Conservation (phyloP, 371 early-diverging fungal genomes). For the Gilbertella persicaria region DNA sequence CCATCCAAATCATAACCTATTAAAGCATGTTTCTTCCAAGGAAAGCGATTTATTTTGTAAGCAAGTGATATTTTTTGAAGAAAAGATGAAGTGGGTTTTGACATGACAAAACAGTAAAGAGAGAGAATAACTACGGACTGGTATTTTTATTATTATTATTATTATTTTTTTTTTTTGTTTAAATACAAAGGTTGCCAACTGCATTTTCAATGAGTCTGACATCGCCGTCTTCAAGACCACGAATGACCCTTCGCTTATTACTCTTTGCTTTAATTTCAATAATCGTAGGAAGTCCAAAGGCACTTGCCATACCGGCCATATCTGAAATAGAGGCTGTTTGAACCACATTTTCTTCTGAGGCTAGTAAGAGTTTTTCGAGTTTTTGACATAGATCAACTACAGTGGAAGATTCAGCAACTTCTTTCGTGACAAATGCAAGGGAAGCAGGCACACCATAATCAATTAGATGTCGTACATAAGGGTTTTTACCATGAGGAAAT, state of each 20-base stretch:
- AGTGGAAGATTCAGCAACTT: neutral
- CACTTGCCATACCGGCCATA: constrained; percentile 18
- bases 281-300: constrained; percentile 32
- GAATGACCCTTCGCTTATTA: constrained; percentile 44
- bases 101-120: constrained; percentile 13
- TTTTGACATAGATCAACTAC: constrained; percentile 14
- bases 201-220: constrained; percentile 49
- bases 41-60: constrained; percentile 47
- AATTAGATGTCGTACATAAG: constrained; percentile 15
- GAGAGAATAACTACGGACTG: neutral
- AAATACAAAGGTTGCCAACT: constrained; percentile 34
- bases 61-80: constrained; percentile 25
- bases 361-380: constrained; percentile 11
- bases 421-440: constrained; percentile 3
- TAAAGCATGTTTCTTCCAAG: constrained; percentile 59
- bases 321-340: constrained; percentile 13
- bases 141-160: no score
- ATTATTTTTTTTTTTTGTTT: no score
- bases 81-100: constrained; percentile 16
- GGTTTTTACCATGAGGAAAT: constrained; percentile 18
- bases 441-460: constrained; percentile 5
- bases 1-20: constrained; percentile 66
- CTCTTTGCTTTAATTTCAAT: constrained; percentile 27
- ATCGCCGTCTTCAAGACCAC: constrained; percentile 49
- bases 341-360: constrained; percentile 14